phyloP scores from a whole-genome alignment of 208 protist species.

The Wallacemonas collosoma region DNA sequence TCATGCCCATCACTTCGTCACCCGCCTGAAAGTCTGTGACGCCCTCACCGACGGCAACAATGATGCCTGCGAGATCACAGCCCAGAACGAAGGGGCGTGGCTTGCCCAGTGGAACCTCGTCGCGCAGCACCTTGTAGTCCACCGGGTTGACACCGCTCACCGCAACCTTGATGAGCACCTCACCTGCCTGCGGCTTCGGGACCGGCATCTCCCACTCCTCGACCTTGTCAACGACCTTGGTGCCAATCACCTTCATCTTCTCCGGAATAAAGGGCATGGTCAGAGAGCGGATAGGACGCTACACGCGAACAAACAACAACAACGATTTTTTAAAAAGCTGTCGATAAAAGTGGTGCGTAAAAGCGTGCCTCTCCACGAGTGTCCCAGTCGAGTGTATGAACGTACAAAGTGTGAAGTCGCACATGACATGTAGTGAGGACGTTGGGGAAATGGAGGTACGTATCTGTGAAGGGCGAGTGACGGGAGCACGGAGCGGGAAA shows the following conservation, averaged over 20 bases:
- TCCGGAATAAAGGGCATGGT: slow-evolving; percentile 13
- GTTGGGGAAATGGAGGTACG: no score
- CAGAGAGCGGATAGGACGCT: no score
- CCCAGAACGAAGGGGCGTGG: slow-evolving; percentile 16
- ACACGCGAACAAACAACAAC: background rate
- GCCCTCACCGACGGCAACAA: slow-evolving; percentile 17
- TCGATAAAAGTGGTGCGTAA: background rate
- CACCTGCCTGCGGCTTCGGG: slow-evolving; percentile 11
- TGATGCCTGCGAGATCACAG: slow-evolving; percentile 24
- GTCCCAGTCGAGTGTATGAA: no score
- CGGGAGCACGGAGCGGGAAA: no score
- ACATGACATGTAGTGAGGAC: no score
- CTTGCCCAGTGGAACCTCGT: slow-evolving; percentile 21
- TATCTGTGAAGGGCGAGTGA: no score
- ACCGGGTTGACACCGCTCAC: slow-evolving; percentile 21
- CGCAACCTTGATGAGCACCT: slow-evolving; percentile 27
- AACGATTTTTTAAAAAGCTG: background rate
- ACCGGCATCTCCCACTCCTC: slow-evolving; percentile 22
- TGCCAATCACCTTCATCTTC: slow-evolving; percentile 21
- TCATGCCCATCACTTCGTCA: slow-evolving; percentile 30
- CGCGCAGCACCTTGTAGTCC: slow-evolving; percentile 24
- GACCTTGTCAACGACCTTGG: background rate
- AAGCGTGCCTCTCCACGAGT: no score
- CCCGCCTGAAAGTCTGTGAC: slow-evolving; percentile 15
- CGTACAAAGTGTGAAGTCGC: background rate